phyloP scores from a whole-genome alignment of 2,329 filamentous ascomycete species.

The Botrytis porri region DNA sequence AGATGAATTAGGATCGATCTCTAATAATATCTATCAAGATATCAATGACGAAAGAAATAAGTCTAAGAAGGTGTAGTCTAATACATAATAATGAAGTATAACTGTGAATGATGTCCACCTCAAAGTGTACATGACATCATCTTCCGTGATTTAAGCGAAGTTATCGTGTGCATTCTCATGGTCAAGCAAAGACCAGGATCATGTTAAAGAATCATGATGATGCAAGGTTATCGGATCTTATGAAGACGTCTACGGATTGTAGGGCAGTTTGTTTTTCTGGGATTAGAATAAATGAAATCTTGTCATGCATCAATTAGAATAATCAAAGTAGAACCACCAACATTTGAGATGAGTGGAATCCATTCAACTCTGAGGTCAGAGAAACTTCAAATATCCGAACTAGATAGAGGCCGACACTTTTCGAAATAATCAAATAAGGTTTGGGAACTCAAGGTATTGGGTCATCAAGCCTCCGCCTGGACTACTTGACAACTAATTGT shows the following conservation, averaged over 20 bases:
- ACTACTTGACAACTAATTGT: too few species aligned
- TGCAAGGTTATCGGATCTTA: neutral
- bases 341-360: neutral
- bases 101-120: neutral
- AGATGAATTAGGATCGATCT: neutral
- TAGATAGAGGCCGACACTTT: too few species aligned
- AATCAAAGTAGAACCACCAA: neutral
- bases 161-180: neutral
- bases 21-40: neutral
- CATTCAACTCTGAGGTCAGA: neutral
- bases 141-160: neutral
- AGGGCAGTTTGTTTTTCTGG: neutral
- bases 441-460: too few species aligned
- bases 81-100: neutral
- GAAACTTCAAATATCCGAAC: too few species aligned
- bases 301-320: neutral
- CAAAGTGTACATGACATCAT: neutral
- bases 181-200: neutral
- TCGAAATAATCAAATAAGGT: too few species aligned
- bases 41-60: fast-evolving
- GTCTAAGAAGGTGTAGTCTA: neutral
- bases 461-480: neutral
- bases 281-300: neutral
- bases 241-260: neutral
- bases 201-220: neutral